Base-by-base conservation (phyloP, 23 red algal genomes). In the Gracilaria domingensis region DNA sequence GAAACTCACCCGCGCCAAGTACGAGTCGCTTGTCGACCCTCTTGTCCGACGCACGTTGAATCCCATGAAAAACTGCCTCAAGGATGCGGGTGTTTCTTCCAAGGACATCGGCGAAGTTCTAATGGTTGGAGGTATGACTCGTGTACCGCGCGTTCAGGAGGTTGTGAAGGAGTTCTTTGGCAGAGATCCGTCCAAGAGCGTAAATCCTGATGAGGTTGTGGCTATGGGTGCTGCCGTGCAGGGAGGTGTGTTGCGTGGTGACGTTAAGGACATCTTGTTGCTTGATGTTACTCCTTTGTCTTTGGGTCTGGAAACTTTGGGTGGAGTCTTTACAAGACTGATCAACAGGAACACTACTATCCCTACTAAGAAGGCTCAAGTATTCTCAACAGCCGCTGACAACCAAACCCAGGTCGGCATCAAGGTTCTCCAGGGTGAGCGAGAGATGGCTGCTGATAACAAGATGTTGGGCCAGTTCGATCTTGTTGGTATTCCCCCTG, bases 181-280 rank as follows among this genome's bases (percentile, higher is more conserved):
- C 1, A 91, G 91, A 23, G 89, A 87, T 55, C 97, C 97, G 26
- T 93, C 81, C 45, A 99, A 99, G 93, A 93, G 93, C 85, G 97
- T 99, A 20, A 99, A 99, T 58, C 97, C 97, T 0, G 97, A 99
- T 84, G 97, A 99, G 79, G 97, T 99, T 25, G 97, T 99, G 16
- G 97, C 97, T 12, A 99, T 96, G 94, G 97, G 97, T 25, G 97
- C 97, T 23, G 97, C 97, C 54, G 95, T 99, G 18, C 97, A 99
- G 86, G 97, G 97, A 47, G 97, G 97, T 75, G 97, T 99, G 17
- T 72, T 99, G 42, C 91, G 95, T 0, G 97, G 88, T 56, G 89
- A 83, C 80, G 95, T 81, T 21, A 98, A 98, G 82, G 95, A 98
- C 69, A 92, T 98, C 50, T 59, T 98, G 44, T 71, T 98, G 39